These are phyloP conservation scores for Septoria petroselini DNA, from an alignment of 2,329 filamentous ascomycete species.

Conservation along the genomic window DNA sequence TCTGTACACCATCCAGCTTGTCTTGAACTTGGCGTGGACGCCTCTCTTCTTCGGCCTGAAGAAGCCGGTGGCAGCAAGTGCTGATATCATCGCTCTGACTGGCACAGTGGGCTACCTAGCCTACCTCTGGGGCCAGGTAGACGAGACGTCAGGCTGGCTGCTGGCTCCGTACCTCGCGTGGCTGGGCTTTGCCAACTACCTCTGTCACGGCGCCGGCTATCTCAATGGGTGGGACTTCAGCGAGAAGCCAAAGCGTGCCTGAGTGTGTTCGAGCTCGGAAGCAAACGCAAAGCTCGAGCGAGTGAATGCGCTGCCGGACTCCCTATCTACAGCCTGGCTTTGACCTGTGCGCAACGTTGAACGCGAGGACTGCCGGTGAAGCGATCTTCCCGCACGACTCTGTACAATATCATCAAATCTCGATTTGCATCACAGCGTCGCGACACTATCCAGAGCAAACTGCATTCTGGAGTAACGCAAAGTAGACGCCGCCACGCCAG, in stretches of 20 bases:
- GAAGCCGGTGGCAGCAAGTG: conserved; percentile 68
- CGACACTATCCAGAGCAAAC: no score
- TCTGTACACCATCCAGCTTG: conserved; percentile 82
- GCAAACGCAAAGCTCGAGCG: no score
- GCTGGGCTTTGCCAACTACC: conserved; percentile 83
- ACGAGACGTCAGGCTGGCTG: conserved; percentile 67
- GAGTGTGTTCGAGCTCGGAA: no score
- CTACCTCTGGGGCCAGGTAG: conserved; percentile 72
- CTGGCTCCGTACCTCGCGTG: conserved; percentile 81
- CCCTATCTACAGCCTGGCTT: no score
- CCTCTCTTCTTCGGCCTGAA: conserved; percentile 84
- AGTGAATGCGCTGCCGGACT: no score
- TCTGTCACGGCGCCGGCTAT: conserved; percentile 50
- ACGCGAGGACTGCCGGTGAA: no score
- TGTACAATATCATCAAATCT: no score
- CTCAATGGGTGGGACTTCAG: conserved; percentile 43
- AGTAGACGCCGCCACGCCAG: no score
- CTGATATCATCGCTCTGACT: conserved; percentile 69
- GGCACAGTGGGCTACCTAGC: conserved; percentile 71
- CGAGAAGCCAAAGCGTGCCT: conserved; percentile 15
- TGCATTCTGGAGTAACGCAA: no score
- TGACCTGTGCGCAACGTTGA: no score
- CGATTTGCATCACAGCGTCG: no score
- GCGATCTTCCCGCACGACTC: no score
- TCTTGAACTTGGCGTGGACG: conserved; percentile 84